Evolutionary conservation across 1,139 yeast genomes (phyloP).

Genomic region (Lodderomyces metapsilosis): DNA sequence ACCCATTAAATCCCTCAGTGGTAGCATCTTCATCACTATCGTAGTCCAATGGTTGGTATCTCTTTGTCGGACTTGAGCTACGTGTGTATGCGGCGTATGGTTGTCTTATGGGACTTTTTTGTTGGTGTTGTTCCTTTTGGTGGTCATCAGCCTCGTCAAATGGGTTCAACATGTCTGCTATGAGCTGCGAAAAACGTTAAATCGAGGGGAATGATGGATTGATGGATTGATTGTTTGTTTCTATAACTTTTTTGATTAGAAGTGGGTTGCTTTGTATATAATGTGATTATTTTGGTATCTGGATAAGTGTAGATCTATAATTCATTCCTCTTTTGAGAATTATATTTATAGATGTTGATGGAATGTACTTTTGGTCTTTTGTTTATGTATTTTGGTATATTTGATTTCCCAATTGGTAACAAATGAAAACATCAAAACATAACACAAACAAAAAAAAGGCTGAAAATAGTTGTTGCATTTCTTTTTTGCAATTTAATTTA

Average conservation of each 20-base stretch:
- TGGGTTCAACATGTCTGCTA: slow-evolving; percentile 23
- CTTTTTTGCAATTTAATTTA: too few relatives aligned
- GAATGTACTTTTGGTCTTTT: too few relatives aligned
- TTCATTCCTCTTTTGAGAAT: too few relatives aligned
- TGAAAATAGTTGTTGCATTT: too few relatives aligned
- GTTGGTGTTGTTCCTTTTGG: neutral
- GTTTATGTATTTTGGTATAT: neutral
- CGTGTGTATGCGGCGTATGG: slow-evolving; percentile 38
- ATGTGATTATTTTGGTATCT: too few relatives aligned
- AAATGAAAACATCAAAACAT: neutral
- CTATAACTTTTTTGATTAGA: too few relatives aligned
- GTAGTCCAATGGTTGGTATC: slow-evolving; percentile 28
- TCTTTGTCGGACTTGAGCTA: slow-evolving; percentile 34
- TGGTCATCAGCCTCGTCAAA: slow-evolving; percentile 27
- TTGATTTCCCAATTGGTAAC: neutral
- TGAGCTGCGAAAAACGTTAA: too few relatives aligned
- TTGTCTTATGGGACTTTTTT: slow-evolving; percentile 16
- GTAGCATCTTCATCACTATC: slow-evolving; percentile 19
- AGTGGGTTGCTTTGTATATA: too few relatives aligned
- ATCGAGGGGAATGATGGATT: too few relatives aligned
- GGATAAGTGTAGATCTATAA: too few relatives aligned
- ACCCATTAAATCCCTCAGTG: slow-evolving; percentile 25
- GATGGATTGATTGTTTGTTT: too few relatives aligned
- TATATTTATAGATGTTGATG: too few relatives aligned
- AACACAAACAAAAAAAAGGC: neutral